Conservation (phyloP, 768 basidiomycete species). For the Lentinula edodes region DNA sequence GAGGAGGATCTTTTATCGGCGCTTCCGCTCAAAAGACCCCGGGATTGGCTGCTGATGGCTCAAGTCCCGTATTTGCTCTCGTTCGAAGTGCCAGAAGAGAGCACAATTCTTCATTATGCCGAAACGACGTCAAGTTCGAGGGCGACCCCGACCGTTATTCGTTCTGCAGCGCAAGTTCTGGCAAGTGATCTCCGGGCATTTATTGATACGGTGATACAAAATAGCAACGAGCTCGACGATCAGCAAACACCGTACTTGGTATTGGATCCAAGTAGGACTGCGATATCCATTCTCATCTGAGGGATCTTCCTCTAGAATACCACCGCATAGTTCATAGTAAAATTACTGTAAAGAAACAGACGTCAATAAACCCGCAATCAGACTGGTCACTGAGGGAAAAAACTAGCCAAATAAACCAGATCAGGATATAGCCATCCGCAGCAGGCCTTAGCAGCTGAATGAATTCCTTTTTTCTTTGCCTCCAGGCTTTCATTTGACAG, state of each 20-base stretch:
- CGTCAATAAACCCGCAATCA: too few relatives aligned
- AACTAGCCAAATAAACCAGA: too few relatives aligned
- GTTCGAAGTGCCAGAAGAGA: constrained; percentile 19
- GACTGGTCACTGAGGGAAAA: too few relatives aligned
- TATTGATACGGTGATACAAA: constrained; percentile 8
- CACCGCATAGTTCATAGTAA: too few relatives aligned
- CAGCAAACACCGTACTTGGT: constrained; percentile 23
- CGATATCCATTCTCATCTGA: constrained; percentile 23
- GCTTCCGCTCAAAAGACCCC: constrained; percentile 17
- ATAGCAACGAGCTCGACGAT: constrained; percentile 22
- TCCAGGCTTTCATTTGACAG: too few relatives aligned
- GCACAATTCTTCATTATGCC: constrained; percentile 21
- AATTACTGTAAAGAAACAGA: background rate
- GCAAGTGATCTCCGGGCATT: constrained; percentile 15
- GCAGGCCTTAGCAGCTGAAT: too few relatives aligned
- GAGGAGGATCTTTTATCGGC: constrained; percentile 17
- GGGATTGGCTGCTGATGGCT: constrained; percentile 23
- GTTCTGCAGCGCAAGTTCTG: constrained; percentile 19
- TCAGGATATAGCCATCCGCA: too few relatives aligned
- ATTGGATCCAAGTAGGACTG: constrained; percentile 20
- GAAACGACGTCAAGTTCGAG: constrained; percentile 5
- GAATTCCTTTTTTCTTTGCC: too few relatives aligned
- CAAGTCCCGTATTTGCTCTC: constrained; percentile 24
- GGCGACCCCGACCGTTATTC: constrained; percentile 6
- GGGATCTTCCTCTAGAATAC: background rate